Evolutionary conservation across 192 early-diverging fungal species (phyloP).

Genomic region (Obelidium mucronatum): DNA sequence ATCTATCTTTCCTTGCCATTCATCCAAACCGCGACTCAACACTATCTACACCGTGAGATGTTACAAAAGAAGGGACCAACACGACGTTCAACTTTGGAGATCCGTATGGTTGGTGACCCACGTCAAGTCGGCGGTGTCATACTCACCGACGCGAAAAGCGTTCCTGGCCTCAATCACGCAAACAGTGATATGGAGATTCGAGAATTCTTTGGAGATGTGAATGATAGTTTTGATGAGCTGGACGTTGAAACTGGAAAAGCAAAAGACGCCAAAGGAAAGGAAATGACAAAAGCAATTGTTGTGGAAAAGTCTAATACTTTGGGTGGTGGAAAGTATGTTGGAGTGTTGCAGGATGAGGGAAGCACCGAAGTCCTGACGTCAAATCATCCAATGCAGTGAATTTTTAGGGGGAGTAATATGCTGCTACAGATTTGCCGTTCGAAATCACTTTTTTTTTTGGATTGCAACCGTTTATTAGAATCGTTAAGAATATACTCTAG

Average conservation of each 20-base stretch:
- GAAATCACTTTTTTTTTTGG: too few species aligned
- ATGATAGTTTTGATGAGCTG: slow-evolving; percentile 26
- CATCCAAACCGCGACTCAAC: slow-evolving; percentile 46
- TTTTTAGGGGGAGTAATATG: too few species aligned
- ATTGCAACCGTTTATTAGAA: too few species aligned
- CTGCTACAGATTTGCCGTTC: too few species aligned
- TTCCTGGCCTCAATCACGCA: background rate
- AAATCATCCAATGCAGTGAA: background rate
- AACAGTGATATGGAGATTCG: slow-evolving; percentile 24
- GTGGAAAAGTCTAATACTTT: background rate
- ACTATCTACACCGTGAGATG: background rate
- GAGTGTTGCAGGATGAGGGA: slow-evolving; percentile 1
- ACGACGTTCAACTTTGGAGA: background rate
- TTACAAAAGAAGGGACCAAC: background rate
- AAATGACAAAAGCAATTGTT: too few species aligned
- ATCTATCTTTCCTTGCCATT: slow-evolving; percentile 57
- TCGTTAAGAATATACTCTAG: too few species aligned
- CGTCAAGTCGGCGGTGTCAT: slow-evolving; percentile 24
- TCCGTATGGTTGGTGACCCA: slow-evolving; percentile 29
- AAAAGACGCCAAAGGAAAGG: background rate
- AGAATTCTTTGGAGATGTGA: slow-evolving; percentile 33
- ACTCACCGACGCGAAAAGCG: background rate
- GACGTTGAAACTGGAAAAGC: background rate
- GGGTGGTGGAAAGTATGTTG: background rate
- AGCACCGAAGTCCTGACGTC: slow-evolving; percentile 1